These are phyloP conservation scores for Acanthamoeba triangularis DNA, from an alignment of 208 protist species.

Conservation along the genomic window DNA sequence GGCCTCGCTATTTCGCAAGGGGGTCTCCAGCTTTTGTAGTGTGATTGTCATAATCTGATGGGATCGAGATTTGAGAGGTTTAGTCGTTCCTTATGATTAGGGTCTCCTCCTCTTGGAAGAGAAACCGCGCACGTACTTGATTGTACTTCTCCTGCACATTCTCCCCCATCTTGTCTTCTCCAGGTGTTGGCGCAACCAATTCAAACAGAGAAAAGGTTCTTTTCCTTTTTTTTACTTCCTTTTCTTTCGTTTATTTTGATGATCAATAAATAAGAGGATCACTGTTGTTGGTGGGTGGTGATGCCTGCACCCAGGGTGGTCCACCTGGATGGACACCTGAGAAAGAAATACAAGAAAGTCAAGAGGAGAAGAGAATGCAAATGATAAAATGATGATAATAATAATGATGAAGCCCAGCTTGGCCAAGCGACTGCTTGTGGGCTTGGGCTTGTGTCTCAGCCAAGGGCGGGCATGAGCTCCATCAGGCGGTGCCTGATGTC, in stretches of 20 bases:
- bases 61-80: not conserved
- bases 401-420: too few species aligned
- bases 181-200: not conserved
- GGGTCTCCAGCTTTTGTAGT: slow-evolving; percentile 23
- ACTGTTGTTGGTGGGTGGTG: not conserved
- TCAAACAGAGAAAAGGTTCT: not conserved
- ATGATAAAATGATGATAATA: not conserved
- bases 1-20: not conserved
- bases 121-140: not conserved
- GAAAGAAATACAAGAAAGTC: not conserved
- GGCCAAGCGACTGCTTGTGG: too few species aligned
- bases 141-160: slow-evolving; percentile 65
- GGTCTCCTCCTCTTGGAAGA: not conserved
- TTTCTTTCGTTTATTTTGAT: not conserved
- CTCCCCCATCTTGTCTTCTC: not conserved
- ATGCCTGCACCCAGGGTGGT: too few species aligned
- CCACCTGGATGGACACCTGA: too few species aligned
- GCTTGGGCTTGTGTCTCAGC: not conserved
- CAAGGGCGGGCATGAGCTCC: not conserved
- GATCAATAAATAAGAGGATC: slow-evolving; percentile 14
- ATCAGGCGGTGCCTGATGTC: slow-evolving; percentile 6
- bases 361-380: not conserved
- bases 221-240: too few species aligned
- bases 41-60: slow-evolving; percentile 48
- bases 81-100: too few species aligned